Evolutionary conservation across 1,284 basidiomycete species (phyloP).

Genomic region (Mycosarcoma maydis): DNA sequence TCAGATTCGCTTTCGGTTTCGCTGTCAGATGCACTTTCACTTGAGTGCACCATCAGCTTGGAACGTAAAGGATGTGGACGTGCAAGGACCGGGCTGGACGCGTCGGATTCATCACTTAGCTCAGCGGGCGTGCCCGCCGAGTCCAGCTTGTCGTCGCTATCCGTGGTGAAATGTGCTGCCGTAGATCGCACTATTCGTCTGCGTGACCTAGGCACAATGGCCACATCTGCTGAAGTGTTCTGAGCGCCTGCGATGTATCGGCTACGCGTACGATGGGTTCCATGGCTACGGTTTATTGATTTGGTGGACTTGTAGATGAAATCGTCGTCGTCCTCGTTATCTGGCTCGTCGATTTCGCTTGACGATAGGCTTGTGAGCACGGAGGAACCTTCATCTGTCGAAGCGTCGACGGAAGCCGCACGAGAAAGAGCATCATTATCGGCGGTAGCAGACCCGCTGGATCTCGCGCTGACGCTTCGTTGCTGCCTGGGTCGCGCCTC

Average conservation of each 20-base stretch:
- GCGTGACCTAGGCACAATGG: slow-evolving; percentile 7
- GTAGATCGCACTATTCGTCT: slow-evolving; percentile 20
- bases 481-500: not conserved
- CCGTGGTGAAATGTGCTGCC: slow-evolving; percentile 3
- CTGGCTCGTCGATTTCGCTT: slow-evolving; percentile 10
- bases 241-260: not conserved
- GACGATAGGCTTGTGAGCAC: not conserved
- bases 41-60: slow-evolving; percentile 17
- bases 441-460: not conserved
- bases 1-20: too few relatives aligned
- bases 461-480: not conserved
- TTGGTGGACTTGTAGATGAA: not conserved
- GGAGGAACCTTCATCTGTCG: slow-evolving; percentile 4
- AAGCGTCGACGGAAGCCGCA: slow-evolving; percentile 1
- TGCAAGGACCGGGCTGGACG: slow-evolving; percentile 4
- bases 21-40: not conserved
- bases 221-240: not conserved
- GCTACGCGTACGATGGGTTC: slow-evolving; percentile 10
- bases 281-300: not conserved
- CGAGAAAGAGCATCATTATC: not conserved
- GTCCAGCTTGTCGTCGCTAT: slow-evolving; percentile 24
- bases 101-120: slow-evolving; percentile 3
- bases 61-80: slow-evolving; percentile 11
- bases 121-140: not conserved
- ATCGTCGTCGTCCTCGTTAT: slow-evolving; percentile 7